Percentiles rank a stretch among this genome's conserved stretches.
Conservation (phyloP, 208 protist genomes). For the Perkinsela sp. region DNA sequence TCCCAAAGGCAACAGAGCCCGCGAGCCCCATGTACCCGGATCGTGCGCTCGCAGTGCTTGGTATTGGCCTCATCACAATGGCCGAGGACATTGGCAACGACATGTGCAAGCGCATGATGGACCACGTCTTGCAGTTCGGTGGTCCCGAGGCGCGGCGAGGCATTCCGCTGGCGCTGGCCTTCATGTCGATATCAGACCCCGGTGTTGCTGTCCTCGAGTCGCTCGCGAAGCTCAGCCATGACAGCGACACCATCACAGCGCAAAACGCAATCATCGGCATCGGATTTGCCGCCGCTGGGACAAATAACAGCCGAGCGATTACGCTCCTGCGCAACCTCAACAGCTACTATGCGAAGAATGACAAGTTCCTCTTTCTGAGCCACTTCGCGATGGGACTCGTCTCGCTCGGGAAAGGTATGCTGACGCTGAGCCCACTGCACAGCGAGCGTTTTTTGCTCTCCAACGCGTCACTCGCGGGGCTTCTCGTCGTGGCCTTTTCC, state of each 20-base stretch:
- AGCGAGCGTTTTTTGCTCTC: constrained; percentile 59
- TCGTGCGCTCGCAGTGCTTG: constrained; percentile 73
- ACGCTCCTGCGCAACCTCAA: constrained; percentile 74
- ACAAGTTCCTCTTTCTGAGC: constrained; percentile 42
- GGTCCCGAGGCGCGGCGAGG: constrained; percentile 49
- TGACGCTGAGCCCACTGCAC: constrained; percentile 80
- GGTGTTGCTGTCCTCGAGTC: constrained; percentile 84
- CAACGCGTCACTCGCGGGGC: constrained; percentile 54
- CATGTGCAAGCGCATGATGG: constrained; percentile 86
- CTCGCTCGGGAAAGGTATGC: constrained; percentile 91
- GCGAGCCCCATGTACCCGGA: not conserved
- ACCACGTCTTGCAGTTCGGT: constrained; percentile 66
- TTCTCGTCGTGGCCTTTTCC: constrained; percentile 69
- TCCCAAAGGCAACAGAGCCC: not conserved
- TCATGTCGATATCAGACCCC: constrained; percentile 82
- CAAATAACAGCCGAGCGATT: constrained; percentile 88
- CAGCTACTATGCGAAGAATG: constrained; percentile 82
- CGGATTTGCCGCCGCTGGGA: constrained; percentile 80
- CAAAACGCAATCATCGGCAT: constrained; percentile 83
- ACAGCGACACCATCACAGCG: constrained; percentile 71
- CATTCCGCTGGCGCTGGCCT: constrained; percentile 88
- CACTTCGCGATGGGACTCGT: constrained; percentile 75
- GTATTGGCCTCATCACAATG: constrained; percentile 87
- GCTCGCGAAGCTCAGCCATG: constrained; percentile 87
- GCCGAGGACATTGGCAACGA: constrained; percentile 88